Conservation (phyloP, 2,329 filamentous ascomycete genomes). For the Didymella keratinophila region DNA sequence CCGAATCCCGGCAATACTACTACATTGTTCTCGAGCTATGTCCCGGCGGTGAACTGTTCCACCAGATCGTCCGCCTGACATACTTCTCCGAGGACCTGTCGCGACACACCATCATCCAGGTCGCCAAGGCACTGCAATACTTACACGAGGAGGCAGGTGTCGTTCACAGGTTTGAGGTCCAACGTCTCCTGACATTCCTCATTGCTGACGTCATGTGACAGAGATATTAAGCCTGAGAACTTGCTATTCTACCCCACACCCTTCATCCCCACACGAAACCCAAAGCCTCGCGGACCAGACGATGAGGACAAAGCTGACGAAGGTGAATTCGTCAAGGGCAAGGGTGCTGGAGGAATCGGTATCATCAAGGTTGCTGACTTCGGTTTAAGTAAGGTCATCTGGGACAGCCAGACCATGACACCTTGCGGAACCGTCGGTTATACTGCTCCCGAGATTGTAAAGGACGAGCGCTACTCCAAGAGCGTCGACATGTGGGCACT, state of each 20-base stretch:
- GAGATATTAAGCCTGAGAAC: constrained; percentile 98
- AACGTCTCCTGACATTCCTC: constrained; percentile 2
- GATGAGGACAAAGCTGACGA: constrained; percentile 98
- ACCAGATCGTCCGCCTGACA: constrained; percentile 96
- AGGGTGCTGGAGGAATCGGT: constrained; percentile 89
- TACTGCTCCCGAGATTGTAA: constrained; percentile 97
- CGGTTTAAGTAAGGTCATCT: constrained; percentile 95
- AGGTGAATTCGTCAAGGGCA: constrained; percentile 84
- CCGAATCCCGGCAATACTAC: constrained; percentile 93
- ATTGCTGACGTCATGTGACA: constrained; percentile 57
- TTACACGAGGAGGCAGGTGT: constrained; percentile 94
- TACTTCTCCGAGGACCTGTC: constrained; percentile 98
- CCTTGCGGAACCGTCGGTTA: constrained; percentile 99
- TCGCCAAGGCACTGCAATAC: constrained; percentile 93
- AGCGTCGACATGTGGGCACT: constrained; percentile 99
- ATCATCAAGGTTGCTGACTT: constrained; percentile 98
- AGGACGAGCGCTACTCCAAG: constrained; percentile 98
- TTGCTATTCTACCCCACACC: constrained; percentile 89
- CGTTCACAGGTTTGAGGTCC: constrained; percentile 82
- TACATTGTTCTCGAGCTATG: constrained; percentile 97
- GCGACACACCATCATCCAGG: constrained; percentile 91
- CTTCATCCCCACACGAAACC: constrained; percentile 78
- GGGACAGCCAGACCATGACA: constrained; percentile 98
- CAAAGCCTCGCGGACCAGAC: constrained; percentile 81
- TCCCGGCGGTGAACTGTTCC: constrained; percentile 94